Conservation (phyloP, 2,329 filamentous ascomycete genomes). For the Aspergillus spinulosporus region DNA sequence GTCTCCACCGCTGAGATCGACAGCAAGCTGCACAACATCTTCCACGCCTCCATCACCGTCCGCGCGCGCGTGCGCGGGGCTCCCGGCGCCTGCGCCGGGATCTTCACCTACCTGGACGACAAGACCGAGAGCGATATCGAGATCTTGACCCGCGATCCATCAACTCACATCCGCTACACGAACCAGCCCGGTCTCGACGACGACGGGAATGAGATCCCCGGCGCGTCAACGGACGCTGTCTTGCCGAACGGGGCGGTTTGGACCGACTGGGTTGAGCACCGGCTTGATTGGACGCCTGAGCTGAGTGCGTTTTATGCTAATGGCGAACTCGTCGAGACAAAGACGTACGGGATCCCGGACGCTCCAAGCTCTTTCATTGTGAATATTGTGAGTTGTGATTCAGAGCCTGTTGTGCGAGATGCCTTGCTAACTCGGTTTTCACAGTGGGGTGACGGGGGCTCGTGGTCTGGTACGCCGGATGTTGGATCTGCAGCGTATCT, state of each 20-base stretch:
- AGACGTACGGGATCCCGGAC: conserved; percentile 10
- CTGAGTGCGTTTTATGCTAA: conserved; percentile 7
- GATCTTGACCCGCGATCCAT: conserved; percentile 4
- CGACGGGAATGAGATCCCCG: conserved; percentile 7
- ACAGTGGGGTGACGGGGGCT: conserved; percentile 7
- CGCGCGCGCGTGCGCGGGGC: conserved; percentile 4
- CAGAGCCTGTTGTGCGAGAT: background rate
- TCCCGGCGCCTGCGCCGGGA: conserved; percentile 4
- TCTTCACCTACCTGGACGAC: conserved; percentile 10
- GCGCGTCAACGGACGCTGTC: background rate
- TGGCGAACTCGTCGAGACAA: background rate
- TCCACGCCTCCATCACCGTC: conserved; percentile 3
- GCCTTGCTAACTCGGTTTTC: background rate
- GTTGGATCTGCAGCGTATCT: conserved; percentile 5
- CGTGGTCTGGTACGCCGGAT: conserved; percentile 1
- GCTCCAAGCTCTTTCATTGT: background rate
- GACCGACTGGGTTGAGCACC: conserved; percentile 8
- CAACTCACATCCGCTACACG: conserved; percentile 5
- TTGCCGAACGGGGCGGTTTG: background rate
- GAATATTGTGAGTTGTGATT: conserved; percentile 6
- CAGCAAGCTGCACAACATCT: background rate
- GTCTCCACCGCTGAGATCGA: conserved; percentile 6
- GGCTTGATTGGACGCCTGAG: conserved; percentile 7
- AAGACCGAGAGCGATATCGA: conserved; percentile 12
- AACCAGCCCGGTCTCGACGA: conserved; percentile 10